Percentiles rank a stretch among this genome's conserved stretches.
phyloP scores from a whole-genome alignment of 108 stramenopile species.

The Skeletonema potamos region DNA sequence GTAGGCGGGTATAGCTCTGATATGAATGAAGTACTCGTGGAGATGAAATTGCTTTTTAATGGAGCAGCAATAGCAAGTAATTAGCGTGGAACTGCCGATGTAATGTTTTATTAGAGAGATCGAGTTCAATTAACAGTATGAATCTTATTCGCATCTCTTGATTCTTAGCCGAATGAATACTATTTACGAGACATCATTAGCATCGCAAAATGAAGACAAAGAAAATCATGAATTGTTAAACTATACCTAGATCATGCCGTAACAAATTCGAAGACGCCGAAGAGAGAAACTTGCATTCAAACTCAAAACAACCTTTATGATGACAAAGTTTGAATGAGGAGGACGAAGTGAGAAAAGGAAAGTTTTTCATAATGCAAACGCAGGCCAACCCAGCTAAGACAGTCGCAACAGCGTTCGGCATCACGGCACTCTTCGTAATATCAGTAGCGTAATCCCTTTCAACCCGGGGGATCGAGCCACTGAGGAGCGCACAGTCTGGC shows the following conservation, averaged over 20 bases:
- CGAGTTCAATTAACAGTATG: background rate
- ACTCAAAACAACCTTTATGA: background rate
- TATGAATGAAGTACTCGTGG: background rate
- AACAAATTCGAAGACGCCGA: too few relatives aligned
- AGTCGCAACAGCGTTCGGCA: background rate
- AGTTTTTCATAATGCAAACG: background rate
- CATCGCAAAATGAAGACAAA: too few relatives aligned
- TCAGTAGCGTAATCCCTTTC: slow-evolving; percentile 2
- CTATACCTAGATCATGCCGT: background rate
- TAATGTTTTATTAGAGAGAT: background rate
- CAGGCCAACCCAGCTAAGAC: background rate
- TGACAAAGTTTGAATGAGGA: background rate
- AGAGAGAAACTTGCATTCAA: background rate
- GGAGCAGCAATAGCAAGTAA: background rate
- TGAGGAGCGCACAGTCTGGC: slow-evolving; percentile 20
- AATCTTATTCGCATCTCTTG: background rate
- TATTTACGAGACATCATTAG: too few relatives aligned
- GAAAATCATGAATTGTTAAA: background rate
- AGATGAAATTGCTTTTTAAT: background rate
- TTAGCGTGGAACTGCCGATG: background rate
- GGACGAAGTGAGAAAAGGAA: background rate
- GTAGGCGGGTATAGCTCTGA: background rate
- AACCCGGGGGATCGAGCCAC: slow-evolving; percentile 2
- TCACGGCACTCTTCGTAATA: background rate
- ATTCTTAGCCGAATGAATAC: background rate